Percentiles rank a stretch among this genome's conserved stretches.
Conservation (phyloP, 1,139 yeast genomes). For the Zygoascus hellenicus region DNA sequence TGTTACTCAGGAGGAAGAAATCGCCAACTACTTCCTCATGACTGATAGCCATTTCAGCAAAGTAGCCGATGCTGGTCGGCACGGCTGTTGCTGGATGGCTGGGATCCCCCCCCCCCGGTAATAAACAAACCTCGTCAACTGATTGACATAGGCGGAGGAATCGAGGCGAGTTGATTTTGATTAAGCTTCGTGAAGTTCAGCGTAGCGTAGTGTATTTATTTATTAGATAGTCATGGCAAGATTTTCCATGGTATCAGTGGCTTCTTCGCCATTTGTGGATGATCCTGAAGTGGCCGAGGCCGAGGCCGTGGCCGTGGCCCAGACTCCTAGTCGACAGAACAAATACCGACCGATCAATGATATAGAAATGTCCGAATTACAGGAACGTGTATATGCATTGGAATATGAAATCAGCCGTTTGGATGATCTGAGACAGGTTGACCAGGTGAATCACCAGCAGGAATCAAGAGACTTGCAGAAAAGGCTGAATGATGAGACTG, state of each 20-base stretch:
- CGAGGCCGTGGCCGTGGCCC: neutral
- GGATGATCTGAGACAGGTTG: slow-evolving; percentile 32
- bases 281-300: slow-evolving; percentile 10
- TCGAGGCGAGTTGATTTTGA: too few relatives aligned
- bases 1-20: too few relatives aligned
- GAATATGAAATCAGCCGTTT: slow-evolving; percentile 33
- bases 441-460: slow-evolving; percentile 32
- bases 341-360: slow-evolving; percentile 1
- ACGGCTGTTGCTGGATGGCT: too few relatives aligned
- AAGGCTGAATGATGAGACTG: slow-evolving; percentile 31
- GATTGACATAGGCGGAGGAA: too few relatives aligned
- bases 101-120: too few relatives aligned
- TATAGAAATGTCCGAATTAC: slow-evolving; percentile 7
- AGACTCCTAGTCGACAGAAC: slow-evolving; percentile 1
- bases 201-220: too few relatives aligned
- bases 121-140: too few relatives aligned
- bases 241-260: slow-evolving; percentile 8
- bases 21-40: too few relatives aligned
- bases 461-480: slow-evolving; percentile 30
- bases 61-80: too few relatives aligned
- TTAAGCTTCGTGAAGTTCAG: too few relatives aligned
- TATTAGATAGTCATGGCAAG: neutral
- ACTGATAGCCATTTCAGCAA: too few relatives aligned
- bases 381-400: slow-evolving; percentile 26
- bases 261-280: slow-evolving; percentile 17